Evolutionary conservation across 2,329 filamentous ascomycete genomes (phyloP), one percentile per base, ranked within the genome.

Genomic region (Tolypocladium sp.): DNA sequence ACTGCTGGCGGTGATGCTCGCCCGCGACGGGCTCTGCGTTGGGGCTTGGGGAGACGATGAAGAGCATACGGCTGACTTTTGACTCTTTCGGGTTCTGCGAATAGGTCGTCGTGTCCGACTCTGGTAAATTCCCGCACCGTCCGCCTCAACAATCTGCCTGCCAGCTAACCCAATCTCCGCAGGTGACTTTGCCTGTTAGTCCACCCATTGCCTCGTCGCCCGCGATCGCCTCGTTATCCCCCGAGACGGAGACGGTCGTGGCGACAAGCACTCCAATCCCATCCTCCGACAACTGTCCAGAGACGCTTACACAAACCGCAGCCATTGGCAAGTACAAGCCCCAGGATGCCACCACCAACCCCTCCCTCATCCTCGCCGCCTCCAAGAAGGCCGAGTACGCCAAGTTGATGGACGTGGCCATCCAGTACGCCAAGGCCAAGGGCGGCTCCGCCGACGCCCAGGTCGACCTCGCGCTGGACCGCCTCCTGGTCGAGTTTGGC

Each of bases 301-400:
- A 53, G 30, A 65, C 62, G 63, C 70, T 72, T 22, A 73, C 66
- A 25, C 56, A 27, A n/a, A 17, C 60, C 76, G 20, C 79, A 86
- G 92, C 92, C 77, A 99, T 99, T 77, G 92, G 84, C 83, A 97
- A 97, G 84, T 99, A 99, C 88, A 96, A 96, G 87, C 94, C 94
- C 66, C 92, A 99, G 84, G 94, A 99, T 90, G 94, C 94, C 73
- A 99, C 94, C 77, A 99, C 94, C 82, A 99, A 99, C 87, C 94
- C 94, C 62, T 97, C 94, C 64, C 85, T 99, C 76, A 97, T 99
- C 79, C 89, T 99, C 74, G 93, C 92, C 68, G 94, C 94, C 65
- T 92, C 94, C 74, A 97, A 99, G 86, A 97, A 97, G 87, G 74
- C 90, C 75, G 92, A 97, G 79, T 97, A 97, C 77, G 91, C 90